These are phyloP conservation scores for Glomus cerebriforme DNA, from an alignment of 192 early-diverging fungal species.

Conservation along the genomic window DNA sequence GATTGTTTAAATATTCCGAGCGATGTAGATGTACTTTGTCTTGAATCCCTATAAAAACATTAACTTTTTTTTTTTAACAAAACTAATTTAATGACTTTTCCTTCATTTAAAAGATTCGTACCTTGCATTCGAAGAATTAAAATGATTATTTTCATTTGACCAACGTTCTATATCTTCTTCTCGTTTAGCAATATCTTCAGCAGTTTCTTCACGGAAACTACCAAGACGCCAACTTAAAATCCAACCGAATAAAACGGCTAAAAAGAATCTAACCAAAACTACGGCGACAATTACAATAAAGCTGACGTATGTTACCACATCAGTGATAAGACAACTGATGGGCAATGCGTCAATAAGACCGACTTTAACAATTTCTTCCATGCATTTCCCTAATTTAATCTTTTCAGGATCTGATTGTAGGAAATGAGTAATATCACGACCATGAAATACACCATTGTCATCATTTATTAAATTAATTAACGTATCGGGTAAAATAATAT, in stretches of 20 bases:
- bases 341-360: conserved; percentile 75
- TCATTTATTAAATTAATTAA: conserved; percentile 39
- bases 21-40: conserved; percentile 25
- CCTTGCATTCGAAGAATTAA: conserved; percentile 29
- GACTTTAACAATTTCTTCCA: conserved; percentile 70
- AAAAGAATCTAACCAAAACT: conserved; percentile 69
- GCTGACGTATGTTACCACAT: conserved; percentile 75
- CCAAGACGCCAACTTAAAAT: conserved; percentile 78
- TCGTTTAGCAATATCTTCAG: conserved; percentile 69
- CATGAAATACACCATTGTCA: conserved; percentile 34
- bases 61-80: conserved; percentile 32
- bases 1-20: conserved; percentile 26
- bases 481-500: conserved; percentile 36
- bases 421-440: conserved; percentile 50
- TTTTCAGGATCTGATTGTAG: conserved; percentile 4
- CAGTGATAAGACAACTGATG: conserved; percentile 79
- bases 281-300: conserved; percentile 67
- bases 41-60: conserved; percentile 20
- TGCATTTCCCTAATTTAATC: conserved; percentile 61
- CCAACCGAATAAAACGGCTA: conserved; percentile 83
- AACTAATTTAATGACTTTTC: not conserved
- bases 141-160: conserved; percentile 69
- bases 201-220: conserved; percentile 63
- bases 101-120: conserved; percentile 31
- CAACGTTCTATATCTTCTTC: conserved; percentile 74